These are phyloP conservation scores for Nemania serpens DNA, from an alignment of 2,329 filamentous ascomycete species.

Conservation along the genomic window DNA sequence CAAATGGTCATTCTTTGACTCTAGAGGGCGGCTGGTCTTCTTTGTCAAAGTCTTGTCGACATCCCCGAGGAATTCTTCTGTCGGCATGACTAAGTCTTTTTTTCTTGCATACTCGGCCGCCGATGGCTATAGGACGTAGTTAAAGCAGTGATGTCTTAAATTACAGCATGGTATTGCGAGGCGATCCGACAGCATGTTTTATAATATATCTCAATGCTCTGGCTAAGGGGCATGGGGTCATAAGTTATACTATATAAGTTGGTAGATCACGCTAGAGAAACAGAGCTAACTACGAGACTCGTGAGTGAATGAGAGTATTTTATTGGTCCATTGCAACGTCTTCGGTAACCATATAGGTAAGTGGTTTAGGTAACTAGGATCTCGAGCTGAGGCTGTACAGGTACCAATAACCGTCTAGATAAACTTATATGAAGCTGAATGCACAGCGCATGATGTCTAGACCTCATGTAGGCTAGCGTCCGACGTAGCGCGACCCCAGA, in stretches of 20 bases:
- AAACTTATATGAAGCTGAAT: no score
- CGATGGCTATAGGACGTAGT: neutral
- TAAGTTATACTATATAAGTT: neutral
- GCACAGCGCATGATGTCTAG: no score
- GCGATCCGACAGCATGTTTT: neutral
- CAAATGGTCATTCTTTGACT: constrained; percentile 3
- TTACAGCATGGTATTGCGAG: neutral
- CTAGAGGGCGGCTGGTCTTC: constrained; percentile 21
- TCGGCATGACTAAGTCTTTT: constrained; percentile 18
- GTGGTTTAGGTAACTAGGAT: no score
- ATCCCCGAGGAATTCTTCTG: constrained; percentile 20
- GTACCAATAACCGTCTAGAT: no score
- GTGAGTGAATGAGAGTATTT: neutral
- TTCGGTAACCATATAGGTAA: no score
- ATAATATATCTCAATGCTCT: neutral
- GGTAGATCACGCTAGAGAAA: neutral
- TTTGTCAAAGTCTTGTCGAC: constrained; percentile 11
- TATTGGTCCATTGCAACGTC: neutral
- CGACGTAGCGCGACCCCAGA: no score
- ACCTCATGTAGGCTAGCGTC: no score
- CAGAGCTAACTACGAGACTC: neutral
- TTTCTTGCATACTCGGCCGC: neutral
- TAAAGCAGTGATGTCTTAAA: neutral
- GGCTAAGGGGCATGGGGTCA: no score
- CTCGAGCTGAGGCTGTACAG: no score